Conservation (phyloP, 1,284 basidiomycete genomes). For the Puccinia hordei region DNA sequence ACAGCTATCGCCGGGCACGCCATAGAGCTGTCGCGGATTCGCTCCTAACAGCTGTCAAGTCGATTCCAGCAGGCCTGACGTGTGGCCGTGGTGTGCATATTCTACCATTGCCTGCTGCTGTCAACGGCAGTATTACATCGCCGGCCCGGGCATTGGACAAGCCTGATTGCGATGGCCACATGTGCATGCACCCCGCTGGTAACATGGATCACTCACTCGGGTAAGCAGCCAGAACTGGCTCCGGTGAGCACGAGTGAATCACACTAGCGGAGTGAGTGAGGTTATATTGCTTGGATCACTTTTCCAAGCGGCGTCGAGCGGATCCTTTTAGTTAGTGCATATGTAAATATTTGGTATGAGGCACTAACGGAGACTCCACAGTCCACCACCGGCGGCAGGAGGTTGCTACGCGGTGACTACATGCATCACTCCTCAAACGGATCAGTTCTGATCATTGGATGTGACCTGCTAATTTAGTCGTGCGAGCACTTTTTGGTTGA, state of each 20-base stretch:
- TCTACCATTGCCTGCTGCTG: too few species aligned
- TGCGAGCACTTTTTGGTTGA: not conserved
- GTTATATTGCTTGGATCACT: conserved; percentile 2
- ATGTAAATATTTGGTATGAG: not conserved
- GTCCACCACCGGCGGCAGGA: not conserved
- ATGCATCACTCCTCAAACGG: not conserved
- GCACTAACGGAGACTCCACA: not conserved
- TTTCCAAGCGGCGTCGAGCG: not conserved
- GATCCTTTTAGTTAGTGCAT: not conserved
- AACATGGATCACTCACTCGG: not conserved
- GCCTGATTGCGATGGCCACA: not conserved
- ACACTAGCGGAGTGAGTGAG: not conserved
- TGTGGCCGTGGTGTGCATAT: too few species aligned
- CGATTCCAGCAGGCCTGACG: too few species aligned
- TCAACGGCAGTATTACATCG: too few species aligned
- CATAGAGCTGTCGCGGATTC: too few species aligned
- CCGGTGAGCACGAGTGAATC: too few species aligned
- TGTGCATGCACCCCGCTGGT: not conserved
- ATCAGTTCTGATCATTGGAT: not conserved
- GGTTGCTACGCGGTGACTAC: not conserved
- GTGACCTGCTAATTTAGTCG: not conserved
- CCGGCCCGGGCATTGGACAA: not conserved
- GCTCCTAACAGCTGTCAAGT: too few species aligned
- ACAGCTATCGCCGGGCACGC: too few species aligned
- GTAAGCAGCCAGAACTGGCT: too few species aligned